These are phyloP conservation scores for Centella asiatica DNA, from an alignment of 129 eudicot genomes.

Conservation along the genomic window DNA sequence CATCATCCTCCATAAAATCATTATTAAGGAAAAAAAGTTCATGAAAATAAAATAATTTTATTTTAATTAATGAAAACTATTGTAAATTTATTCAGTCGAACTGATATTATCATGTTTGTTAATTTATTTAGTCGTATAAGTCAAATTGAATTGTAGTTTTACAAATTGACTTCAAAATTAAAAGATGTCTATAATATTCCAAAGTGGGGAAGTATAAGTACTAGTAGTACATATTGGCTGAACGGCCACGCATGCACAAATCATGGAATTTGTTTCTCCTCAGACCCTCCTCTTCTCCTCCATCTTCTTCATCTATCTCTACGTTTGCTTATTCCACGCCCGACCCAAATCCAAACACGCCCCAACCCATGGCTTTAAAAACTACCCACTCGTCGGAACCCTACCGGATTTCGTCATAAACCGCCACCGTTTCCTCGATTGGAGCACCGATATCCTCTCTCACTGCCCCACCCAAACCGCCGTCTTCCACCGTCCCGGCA, in stretches of 20 bases:
- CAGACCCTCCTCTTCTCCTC: slow-evolving; percentile 13
- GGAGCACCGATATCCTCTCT: slow-evolving; percentile 66
- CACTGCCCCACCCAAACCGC: slow-evolving; percentile 55
- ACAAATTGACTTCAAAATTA: too few species aligned
- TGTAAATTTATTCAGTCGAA: too few species aligned
- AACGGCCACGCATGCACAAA: neutral
- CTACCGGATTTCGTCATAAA: slow-evolving; percentile 57
- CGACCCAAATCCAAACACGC: slow-evolving; percentile 6
- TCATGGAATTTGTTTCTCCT: neutral
- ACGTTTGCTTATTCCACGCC: slow-evolving; percentile 9
- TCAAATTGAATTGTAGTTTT: too few species aligned
- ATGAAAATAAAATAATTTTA: too few species aligned
- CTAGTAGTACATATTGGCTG: too few species aligned
- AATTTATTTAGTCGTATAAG: too few species aligned
- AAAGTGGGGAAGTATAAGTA: too few species aligned
- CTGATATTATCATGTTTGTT: too few species aligned
- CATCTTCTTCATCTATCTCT: slow-evolving; percentile 17
- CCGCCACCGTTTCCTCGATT: slow-evolving; percentile 86
- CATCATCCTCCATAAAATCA: too few species aligned
- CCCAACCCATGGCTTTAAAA: slow-evolving; percentile 39
- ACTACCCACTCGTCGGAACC: slow-evolving; percentile 55
- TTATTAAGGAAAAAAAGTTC: too few species aligned
- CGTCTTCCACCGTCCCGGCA: slow-evolving; percentile 59
- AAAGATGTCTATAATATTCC: too few species aligned
- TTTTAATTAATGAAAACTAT: too few species aligned